A percentile compares a stretch with the other conserved stretches of the same genome.
Evolutionary conservation across 108 stramenopile genomes (phyloP).

Genomic region (Bacterosira constricta): DNA sequence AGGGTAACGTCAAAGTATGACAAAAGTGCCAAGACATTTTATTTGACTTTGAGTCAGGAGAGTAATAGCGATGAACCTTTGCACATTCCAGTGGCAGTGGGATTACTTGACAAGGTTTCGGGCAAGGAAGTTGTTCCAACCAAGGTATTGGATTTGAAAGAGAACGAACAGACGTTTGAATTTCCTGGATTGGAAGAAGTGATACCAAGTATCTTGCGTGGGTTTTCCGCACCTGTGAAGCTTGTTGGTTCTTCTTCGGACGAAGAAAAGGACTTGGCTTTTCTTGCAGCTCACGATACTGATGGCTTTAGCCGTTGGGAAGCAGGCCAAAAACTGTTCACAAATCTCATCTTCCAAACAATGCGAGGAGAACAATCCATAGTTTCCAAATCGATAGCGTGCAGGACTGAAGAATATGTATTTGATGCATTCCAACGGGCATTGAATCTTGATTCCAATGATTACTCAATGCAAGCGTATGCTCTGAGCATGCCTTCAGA

Average conservation of each 20-base stretch:
- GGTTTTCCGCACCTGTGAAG: conserved; percentile 95
- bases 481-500: conserved; percentile 62
- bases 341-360: conserved; percentile 44
- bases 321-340: conserved; percentile 58
- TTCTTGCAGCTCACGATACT: conserved; percentile 72
- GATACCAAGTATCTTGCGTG: conserved; percentile 89
- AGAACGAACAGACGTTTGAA: conserved; percentile 80
- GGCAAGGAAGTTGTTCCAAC: conserved; percentile 84
- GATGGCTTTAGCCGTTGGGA: conserved; percentile 88
- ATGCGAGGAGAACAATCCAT: conserved; percentile 24
- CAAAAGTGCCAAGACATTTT: conserved; percentile 45
- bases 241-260: conserved; percentile 51
- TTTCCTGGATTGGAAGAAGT: conserved; percentile 79
- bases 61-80: conserved; percentile 66
- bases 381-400: too few species aligned
- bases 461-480: conserved; percentile 63
- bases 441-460: conserved; percentile 30
- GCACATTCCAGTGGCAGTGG: conserved; percentile 94
- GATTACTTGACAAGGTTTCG: conserved; percentile 84
- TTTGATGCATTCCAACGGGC: conserved; percentile 42
- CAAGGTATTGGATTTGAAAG: conserved; percentile 84
- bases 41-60: conserved; percentile 64
- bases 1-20: conserved; percentile 66
- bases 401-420: conserved; percentile 41
- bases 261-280: conserved; percentile 58